Evolutionary conservation across 2,329 filamentous ascomycete species (phyloP), one percentile per base, ranked within the genome.

Genomic region (Diplocarpon rosae): DNA sequence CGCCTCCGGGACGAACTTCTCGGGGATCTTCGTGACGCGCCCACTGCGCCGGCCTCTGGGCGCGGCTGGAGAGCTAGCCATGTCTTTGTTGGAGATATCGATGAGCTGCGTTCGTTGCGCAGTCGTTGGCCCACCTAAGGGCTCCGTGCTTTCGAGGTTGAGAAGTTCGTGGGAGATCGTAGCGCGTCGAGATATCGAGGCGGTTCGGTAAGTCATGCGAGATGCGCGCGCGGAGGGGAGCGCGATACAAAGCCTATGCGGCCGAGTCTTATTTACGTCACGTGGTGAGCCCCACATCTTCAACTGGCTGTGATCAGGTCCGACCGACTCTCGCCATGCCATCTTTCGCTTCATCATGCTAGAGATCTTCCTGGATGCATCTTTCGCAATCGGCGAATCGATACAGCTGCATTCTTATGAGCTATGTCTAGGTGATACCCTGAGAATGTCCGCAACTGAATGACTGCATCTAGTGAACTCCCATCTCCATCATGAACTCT

Each of bases 21-120:
- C 62, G 37, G 77, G 76, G 30, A 68, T 69, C 59, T 69, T 75
- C 50, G 76, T 70, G 67, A 78, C 77, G 75, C 78, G 78, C 76
- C 78, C 76, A 31, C 78, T 76, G 63, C 80, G 79, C 70, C 73
- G 72, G 30, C 47, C 51, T 58, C 69, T 68, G 48, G 67, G 64
- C 50, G 70, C 68, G 49, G 67, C 66, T 44, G 72, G 70, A 49
- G 73, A 72, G 52, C 67, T 66, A 58, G 67, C 71, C 62, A 70
- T 68, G 65, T 73, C 73, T 58, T 69, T 72, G 56, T 76, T 72
- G 65, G 58, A 59, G 36, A 62, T 61, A 59, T 72, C 68, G 68
- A 72, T 71, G 56, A 71, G 68, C 55, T 69, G 68, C 61, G 60
- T 57, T 65, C 66, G 63, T 57, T 56, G 60, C 53, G 61, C 56